Percentiles rank a stretch among this genome's conserved stretches.
Evolutionary conservation across 73 alveolate species (phyloP).

Genomic region (Paramecium octaurelia): DNA sequence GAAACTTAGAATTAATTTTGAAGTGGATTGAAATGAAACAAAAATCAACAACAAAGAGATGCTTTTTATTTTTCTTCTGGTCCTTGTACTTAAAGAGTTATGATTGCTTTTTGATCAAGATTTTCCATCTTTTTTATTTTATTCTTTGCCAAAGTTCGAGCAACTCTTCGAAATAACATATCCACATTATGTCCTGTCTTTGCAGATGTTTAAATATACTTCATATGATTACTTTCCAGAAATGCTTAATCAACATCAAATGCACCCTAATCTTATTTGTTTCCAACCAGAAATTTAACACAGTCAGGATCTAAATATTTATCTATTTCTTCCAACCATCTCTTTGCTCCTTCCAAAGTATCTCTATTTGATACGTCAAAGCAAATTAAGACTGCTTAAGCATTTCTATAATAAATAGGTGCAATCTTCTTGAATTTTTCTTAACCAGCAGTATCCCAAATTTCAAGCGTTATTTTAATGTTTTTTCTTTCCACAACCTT

Average conservation of each 20-base stretch:
- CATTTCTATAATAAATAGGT: conserved; percentile 84
- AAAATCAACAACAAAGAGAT: conserved; percentile 15
- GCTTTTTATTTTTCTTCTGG: conserved; percentile 20
- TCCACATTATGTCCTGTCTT: conserved; percentile 20
- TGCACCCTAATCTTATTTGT: conserved; percentile 79
- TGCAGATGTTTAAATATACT: conserved; percentile 28
- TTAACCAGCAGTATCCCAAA: conserved; percentile 96
- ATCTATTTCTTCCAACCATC: conserved; percentile 81
- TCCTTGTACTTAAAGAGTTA: conserved; percentile 23
- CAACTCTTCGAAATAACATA: conserved; percentile 25
- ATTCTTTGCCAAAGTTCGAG: background rate
- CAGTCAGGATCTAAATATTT: conserved; percentile 77
- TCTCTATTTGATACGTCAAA: conserved; percentile 75
- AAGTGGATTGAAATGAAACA: background rate
- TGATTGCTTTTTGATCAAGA: background rate
- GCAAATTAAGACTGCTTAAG: conserved; percentile 81
- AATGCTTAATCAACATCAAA: conserved; percentile 61
- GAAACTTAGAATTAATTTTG: background rate
- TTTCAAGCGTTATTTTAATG: conserved; percentile 68
- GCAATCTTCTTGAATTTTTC: conserved; percentile 79
- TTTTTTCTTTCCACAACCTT: conserved; percentile 22
- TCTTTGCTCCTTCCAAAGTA: conserved; percentile 73
- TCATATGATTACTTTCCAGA: background rate
- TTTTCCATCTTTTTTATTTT: conserved; percentile 17
- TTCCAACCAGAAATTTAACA: conserved; percentile 81